phyloP scores from a whole-genome alignment of 495 filamentous ascomycete genomes.

The Chaetomium cochliodes region DNA sequence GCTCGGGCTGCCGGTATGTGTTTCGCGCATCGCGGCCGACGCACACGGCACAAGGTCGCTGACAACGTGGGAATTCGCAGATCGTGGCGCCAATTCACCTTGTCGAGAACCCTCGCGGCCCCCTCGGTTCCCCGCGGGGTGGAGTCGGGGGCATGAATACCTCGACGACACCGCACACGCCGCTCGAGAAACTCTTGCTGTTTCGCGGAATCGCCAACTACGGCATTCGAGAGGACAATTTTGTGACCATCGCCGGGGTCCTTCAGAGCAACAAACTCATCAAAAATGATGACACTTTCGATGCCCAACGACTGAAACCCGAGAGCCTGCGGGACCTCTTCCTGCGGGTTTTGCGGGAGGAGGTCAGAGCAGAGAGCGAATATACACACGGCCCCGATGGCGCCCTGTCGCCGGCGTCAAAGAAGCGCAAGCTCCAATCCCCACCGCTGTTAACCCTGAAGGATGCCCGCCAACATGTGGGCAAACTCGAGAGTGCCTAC shows the following conservation, averaged over 20 bases:
- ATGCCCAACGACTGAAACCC: constrained; percentile 69
- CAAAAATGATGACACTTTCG: constrained; percentile 63
- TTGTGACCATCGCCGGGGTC: constrained; percentile 68
- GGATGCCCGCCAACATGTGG: constrained; percentile 61
- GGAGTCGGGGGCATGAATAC: constrained; percentile 56
- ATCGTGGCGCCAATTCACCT: constrained; percentile 55
- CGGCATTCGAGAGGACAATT: constrained; percentile 63
- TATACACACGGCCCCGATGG: constrained; percentile 36
- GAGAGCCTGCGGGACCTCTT: constrained; percentile 78
- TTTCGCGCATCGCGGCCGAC: constrained; percentile 12
- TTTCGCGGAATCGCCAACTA: constrained; percentile 76
- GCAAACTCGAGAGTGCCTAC: constrained; percentile 66
- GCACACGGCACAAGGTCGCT: background rate
- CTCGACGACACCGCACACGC: constrained; percentile 59
- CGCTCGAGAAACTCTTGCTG: constrained; percentile 83
- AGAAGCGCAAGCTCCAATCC: constrained; percentile 71
- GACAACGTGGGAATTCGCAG: constrained; percentile 27
- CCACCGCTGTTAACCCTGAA: constrained; percentile 61
- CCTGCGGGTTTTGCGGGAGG: constrained; percentile 71
- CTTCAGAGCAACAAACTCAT: constrained; percentile 70
- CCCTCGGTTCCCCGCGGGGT: constrained; percentile 58
- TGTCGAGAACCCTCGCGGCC: constrained; percentile 47
- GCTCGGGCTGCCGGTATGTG: constrained; percentile 33
- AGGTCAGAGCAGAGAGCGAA: constrained; percentile 48
- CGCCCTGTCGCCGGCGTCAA: constrained; percentile 52